Conservation (phyloP, 2,329 filamentous ascomycete species). For the Thelonectria olida region DNA sequence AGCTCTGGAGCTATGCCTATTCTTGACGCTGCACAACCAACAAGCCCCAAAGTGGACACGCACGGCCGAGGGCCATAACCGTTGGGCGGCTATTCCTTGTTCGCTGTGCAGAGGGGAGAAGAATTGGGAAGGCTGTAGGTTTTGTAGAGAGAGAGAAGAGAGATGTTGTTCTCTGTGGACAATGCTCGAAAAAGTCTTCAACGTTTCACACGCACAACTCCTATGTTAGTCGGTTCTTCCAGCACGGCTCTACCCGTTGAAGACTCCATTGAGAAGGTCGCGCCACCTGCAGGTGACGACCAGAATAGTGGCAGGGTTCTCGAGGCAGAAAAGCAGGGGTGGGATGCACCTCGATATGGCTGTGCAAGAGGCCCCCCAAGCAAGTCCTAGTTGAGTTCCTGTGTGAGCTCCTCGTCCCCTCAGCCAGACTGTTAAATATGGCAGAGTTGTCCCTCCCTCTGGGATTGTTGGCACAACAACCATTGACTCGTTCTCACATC, state of each 20-base stretch:
- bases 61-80: background rate
- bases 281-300: no score
- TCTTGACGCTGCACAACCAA: slow-evolving; percentile 3
- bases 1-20: slow-evolving; percentile 1
- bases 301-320: slow-evolving; percentile 18
- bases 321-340: background rate
- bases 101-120: background rate
- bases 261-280: no score
- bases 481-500: background rate
- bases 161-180: no score
- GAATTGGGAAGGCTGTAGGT: no score
- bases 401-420: slow-evolving; percentile 22
- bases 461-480: slow-evolving; percentile 32
- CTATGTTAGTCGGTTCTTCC: no score
- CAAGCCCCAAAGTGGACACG: background rate
- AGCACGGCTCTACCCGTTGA: no score
- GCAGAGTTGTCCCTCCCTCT: background rate
- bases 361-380: slow-evolving; percentile 22
- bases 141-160: no score
- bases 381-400: slow-evolving; percentile 6
- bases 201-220: no score
- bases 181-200: no score
- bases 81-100: background rate
- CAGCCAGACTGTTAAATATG: slow-evolving; percentile 28
- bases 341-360: background rate